Evolutionary conservation across 805 yeast species (phyloP).

Genomic region (Starmerella bombi): DNA sequence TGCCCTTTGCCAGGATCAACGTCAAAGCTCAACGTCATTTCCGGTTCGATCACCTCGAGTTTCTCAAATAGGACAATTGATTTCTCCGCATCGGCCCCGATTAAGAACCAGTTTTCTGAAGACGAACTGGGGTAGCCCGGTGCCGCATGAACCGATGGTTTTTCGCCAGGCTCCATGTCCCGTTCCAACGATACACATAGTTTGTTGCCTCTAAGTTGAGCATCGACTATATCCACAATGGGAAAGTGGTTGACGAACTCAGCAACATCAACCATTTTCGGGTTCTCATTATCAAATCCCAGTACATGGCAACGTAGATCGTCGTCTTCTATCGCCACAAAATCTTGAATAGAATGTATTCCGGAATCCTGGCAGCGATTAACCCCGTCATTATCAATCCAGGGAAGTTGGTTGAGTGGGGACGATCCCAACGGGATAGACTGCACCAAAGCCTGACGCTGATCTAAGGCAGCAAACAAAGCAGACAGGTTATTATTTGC

Average conservation of each 20-base stretch:
- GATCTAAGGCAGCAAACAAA: slow-evolving; percentile 63
- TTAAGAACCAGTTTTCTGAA: slow-evolving; percentile 5
- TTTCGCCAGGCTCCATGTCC: slow-evolving; percentile 60
- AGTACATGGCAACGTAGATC: slow-evolving; percentile 43
- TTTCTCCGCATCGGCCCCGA: slow-evolving; percentile 51
- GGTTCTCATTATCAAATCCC: slow-evolving; percentile 35
- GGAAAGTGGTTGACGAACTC: slow-evolving; percentile 85
- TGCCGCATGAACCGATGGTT: slow-evolving; percentile 30
- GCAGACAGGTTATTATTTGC: background rate
- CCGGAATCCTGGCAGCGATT: slow-evolving; percentile 38
- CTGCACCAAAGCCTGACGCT: slow-evolving; percentile 78
- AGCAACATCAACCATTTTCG: slow-evolving; percentile 50
- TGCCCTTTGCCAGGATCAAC: slow-evolving; percentile 23
- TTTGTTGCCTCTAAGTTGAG: slow-evolving; percentile 37
- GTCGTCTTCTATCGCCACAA: slow-evolving; percentile 64
- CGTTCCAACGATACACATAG: slow-evolving; percentile 31
- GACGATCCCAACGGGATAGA: slow-evolving; percentile 72
- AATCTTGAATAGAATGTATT: slow-evolving; percentile 65
- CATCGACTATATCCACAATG: slow-evolving; percentile 55
- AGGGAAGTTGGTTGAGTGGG: slow-evolving; percentile 73
- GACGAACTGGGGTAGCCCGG: background rate
- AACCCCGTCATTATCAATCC: slow-evolving; percentile 36
- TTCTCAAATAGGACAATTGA: slow-evolving; percentile 65
- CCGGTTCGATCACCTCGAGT: slow-evolving; percentile 39
- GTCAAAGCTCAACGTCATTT: slow-evolving; percentile 33